Conservation (phyloP, 1,284 basidiomycete species). For the Somion occarium region DNA sequence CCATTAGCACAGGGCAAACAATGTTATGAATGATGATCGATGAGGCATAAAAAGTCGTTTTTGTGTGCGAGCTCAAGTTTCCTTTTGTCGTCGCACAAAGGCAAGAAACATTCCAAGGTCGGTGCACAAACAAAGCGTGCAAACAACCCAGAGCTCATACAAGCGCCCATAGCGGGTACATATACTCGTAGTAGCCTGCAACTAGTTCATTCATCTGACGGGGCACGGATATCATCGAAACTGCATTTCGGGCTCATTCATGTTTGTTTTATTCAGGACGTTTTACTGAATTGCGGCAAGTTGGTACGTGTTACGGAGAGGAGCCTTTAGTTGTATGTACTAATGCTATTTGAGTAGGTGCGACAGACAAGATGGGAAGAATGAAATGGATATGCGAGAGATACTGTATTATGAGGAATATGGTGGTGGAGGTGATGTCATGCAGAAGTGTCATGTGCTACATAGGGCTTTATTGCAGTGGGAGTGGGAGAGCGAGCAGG, state of each 20-base stretch:
- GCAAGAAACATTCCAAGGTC: neutral
- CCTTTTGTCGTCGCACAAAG: neutral
- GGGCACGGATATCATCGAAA: too few species aligned
- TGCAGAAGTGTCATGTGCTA: slow-evolving; percentile 2
- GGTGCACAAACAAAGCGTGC: neutral
- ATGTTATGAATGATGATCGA: neutral
- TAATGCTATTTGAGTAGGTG: neutral
- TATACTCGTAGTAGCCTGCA: too few species aligned
- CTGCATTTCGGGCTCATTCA: too few species aligned
- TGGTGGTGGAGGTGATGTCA: neutral
- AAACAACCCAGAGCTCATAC: neutral
- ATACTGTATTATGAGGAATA: neutral
- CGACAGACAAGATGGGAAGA: too few species aligned
- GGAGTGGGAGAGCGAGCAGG: neutral
- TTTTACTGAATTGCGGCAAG: neutral
- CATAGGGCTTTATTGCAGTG: neutral
- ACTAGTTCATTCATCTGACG: too few species aligned
- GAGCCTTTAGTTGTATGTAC: neutral
- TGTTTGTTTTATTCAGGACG: neutral
- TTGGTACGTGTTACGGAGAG: neutral
- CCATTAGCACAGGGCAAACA: neutral
- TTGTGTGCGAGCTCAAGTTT: too few species aligned
- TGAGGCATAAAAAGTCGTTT: too few species aligned
- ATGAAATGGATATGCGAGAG: neutral
- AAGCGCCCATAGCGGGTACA: neutral